Evolutionary conservation across 2,329 filamentous ascomycete species (phyloP).

Genomic region (Alternaria viburni): DNA sequence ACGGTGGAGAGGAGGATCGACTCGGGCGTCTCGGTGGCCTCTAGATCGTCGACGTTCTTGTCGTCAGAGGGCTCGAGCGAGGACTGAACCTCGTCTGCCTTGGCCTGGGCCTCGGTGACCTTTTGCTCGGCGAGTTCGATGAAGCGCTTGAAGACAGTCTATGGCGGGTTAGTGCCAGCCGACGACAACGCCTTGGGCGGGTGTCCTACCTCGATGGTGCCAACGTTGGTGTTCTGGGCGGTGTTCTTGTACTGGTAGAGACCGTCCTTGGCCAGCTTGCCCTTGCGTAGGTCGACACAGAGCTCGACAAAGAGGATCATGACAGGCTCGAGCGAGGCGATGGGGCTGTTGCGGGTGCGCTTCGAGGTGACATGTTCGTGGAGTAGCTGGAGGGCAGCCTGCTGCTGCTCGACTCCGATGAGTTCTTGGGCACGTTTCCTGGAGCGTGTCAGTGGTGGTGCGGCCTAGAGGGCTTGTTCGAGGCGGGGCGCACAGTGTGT

Average conservation of each 20-base stretch:
- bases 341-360: slow-evolving; percentile 95
- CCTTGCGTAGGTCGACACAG: slow-evolving; percentile 96
- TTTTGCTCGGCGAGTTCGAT: slow-evolving; percentile 97
- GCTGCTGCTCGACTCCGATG: slow-evolving; percentile 93
- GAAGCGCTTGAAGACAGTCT: slow-evolving; percentile 92
- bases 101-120: slow-evolving; percentile 92
- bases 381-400: slow-evolving; percentile 89
- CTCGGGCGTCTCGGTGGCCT: slow-evolving; percentile 96
- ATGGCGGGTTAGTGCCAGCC: slow-evolving; percentile 17
- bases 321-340: slow-evolving; percentile 93
- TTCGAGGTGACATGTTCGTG: slow-evolving; percentile 99
- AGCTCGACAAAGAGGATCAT: slow-evolving; percentile 98
- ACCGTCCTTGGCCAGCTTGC: slow-evolving; percentile 97
- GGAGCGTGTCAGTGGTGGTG: slow-evolving; percentile 13
- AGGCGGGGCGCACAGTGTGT: slow-evolving; percentile 70
- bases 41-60: slow-evolving; percentile 87
- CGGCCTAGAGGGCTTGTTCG: neutral
- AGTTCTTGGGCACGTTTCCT: slow-evolving; percentile 88
- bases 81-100: slow-evolving; percentile 94
- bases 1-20: slow-evolving; percentile 97
- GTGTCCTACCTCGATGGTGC: slow-evolving; percentile 82
- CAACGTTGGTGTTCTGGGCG: slow-evolving; percentile 97
- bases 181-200: neutral
- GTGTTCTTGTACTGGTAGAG: slow-evolving; percentile 99
- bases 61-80: slow-evolving; percentile 78